Base-by-base conservation (phyloP, 2,329 filamentous ascomycete species). In the Diaporthe sp. region DNA sequence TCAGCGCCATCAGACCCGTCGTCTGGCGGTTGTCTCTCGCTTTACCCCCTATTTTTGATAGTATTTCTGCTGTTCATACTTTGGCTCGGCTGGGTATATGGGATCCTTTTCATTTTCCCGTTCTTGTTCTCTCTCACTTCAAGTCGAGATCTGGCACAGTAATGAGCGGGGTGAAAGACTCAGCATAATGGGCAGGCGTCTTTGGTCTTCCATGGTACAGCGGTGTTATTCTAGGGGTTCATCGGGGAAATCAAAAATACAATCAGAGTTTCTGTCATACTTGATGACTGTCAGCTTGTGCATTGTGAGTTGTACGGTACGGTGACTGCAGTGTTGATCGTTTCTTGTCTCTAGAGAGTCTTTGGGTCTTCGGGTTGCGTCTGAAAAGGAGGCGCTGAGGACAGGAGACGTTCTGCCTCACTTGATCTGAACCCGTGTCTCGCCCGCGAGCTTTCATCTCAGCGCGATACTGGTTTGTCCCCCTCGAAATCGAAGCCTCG, bases 71-170 rank as follows among this genome's bases (percentile, higher is more conserved):
- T 73, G 61, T 57, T 62, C 34, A 72, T 72, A 72, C n/a, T 55
- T 55, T 44, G 71, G 71, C 58, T 65, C 34, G 71, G 58, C 46
- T 73, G 25, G 46, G 71, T 42, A 69, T 69, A 69, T 69, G 65
- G 65, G 65, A 19, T 53, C 34, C 10, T 12, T 51, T 22, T 12
- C n/a, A 39, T 68, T 4, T 22, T 69, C 17, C 31, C 17, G 8
- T 49, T 37, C 31, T 42, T 19, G 12, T 37, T 69, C 17, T 55
- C 3, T 42, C 13, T 39, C 4, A 28, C 12, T 69, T n/a, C 9
- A 55, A 42, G n/a, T 39, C 39, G 65, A 69, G n/a, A 42, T 55
- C 49, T 25, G 65, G 65, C 65, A 69, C 65, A 69, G 49, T 69
- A 69, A 69, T 69, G 65, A 69, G 34, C 65, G 65, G 62, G 46